phyloP scores from a whole-genome alignment of 2,329 filamentous ascomycete species.

The Tolypocladium tundrense region DNA sequence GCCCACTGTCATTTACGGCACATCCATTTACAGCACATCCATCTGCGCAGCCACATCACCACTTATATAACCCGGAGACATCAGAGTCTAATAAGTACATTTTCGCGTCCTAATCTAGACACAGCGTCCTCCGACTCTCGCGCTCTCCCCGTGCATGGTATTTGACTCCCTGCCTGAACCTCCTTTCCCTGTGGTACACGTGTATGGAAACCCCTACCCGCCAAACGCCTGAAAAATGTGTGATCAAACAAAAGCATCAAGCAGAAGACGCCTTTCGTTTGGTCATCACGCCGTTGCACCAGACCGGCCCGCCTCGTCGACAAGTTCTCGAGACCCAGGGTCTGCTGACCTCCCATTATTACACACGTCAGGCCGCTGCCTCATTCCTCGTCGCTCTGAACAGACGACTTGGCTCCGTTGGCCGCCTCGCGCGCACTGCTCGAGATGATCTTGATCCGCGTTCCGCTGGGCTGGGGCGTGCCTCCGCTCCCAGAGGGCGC shows the following conservation, averaged over 20 bases:
- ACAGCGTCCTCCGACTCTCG: conserved; percentile 3
- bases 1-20: not conserved
- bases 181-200: conserved; percentile 10
- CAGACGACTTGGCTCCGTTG: conserved; percentile 27
- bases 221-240: conserved; percentile 14
- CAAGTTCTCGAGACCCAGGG: not conserved
- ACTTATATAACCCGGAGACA: too few relatives aligned
- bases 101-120: conserved; percentile 21
- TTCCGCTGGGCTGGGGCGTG: conserved; percentile 54
- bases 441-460: conserved; percentile 60
- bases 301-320: not conserved
- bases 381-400: conserved; percentile 45
- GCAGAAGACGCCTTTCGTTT: conserved; percentile 2
- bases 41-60: not conserved
- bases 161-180: conserved; percentile 11
- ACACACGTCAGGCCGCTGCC: not conserved
- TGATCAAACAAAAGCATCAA: conserved; percentile 9
- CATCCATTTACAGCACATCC: not conserved
- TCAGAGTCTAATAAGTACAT: conserved; percentile 33
- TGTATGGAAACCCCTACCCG: conserved; percentile 8
- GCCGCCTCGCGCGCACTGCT: conserved; percentile 23
- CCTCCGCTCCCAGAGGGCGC: conserved; percentile 47
- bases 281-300: not conserved
- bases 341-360: not conserved
- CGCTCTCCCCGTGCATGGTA: conserved; percentile 14